phyloP scores from a whole-genome alignment of 1,284 basidiomycete genomes.

The Pisolithus thermaeus region DNA sequence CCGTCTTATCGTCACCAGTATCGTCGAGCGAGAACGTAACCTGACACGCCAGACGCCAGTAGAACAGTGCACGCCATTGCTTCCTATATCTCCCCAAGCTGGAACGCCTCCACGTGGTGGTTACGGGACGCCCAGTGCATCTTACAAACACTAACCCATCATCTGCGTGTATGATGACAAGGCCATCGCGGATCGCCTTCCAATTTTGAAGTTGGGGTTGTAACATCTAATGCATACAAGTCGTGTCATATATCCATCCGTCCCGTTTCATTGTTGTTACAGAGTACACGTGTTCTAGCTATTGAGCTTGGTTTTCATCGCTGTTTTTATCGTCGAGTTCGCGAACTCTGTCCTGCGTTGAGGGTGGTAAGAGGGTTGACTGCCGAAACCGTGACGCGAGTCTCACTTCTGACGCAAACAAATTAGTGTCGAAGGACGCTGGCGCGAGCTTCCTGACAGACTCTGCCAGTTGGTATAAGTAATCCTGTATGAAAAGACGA shows the following conservation, averaged over 20 bases:
- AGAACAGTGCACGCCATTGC: conserved; percentile 14
- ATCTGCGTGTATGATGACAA: too few relatives aligned
- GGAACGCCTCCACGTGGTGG: conserved; percentile 1
- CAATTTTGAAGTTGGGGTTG: too few relatives aligned
- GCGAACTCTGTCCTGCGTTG: background rate
- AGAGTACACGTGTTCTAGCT: too few relatives aligned
- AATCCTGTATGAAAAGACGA: conserved; percentile 50
- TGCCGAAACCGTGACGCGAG: background rate
- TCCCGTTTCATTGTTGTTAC: too few relatives aligned
- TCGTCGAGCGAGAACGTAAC: conserved; percentile 39
- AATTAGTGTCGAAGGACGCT: conserved; percentile 68
- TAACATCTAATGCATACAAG: too few relatives aligned
- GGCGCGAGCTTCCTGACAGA: conserved; percentile 37
- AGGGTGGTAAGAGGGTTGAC: background rate
- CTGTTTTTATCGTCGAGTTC: conserved; percentile 13
- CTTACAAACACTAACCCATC: background rate
- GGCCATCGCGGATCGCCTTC: too few relatives aligned
- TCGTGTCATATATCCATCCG: background rate
- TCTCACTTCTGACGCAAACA: conserved; percentile 47
- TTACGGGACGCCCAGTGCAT: conserved; percentile 13
- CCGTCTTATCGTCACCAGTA: conserved; percentile 19
- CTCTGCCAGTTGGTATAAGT: conserved; percentile 67
- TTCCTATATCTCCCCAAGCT: conserved; percentile 11
- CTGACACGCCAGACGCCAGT: conserved; percentile 8
- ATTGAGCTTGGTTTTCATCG: background rate